Percentiles rank a stretch among this genome's conserved stretches.
These are phyloP conservation scores for Nidularia pulvinata DNA, from an alignment of 768 basidiomycete genomes.

Conservation along the genomic window DNA sequence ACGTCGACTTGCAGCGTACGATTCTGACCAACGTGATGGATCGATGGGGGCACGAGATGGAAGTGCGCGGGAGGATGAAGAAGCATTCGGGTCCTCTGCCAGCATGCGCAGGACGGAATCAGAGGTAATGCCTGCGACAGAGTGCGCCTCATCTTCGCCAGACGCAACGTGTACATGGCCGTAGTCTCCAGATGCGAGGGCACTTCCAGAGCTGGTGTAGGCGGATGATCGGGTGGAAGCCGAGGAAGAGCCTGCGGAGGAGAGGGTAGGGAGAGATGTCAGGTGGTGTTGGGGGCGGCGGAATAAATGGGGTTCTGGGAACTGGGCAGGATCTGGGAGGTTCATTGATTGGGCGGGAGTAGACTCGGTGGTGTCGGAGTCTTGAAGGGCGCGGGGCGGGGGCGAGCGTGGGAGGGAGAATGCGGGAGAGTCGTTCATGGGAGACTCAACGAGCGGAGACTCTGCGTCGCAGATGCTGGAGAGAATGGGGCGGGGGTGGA, in stretches of 20 bases:
- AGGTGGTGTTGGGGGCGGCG: constrained; percentile 44
- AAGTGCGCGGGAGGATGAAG: constrained; percentile 39
- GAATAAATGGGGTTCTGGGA: constrained; percentile 73
- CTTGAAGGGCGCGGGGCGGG: constrained; percentile 31
- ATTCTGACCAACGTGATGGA: constrained; percentile 73
- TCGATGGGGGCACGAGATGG: constrained; percentile 56
- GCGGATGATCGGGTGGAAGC: constrained; percentile 77
- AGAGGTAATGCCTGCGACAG: constrained; percentile 60
- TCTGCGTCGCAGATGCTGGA: constrained; percentile 4
- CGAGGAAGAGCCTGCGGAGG: constrained; percentile 70
- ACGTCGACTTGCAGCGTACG: constrained; percentile 59
- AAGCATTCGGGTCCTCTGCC: constrained; percentile 45
- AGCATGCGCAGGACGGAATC: constrained; percentile 67
- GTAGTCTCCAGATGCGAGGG: constrained; percentile 58
- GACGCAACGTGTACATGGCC: constrained; percentile 67
- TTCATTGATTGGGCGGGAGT: constrained; percentile 32
- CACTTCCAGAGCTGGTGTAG: constrained; percentile 73
- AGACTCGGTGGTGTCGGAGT: constrained; percentile 42
- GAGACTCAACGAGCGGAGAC: neutral
- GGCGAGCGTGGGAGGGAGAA: constrained; percentile 18
- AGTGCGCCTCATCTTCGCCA: constrained; percentile 52
- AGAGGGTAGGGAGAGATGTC: constrained; percentile 54
- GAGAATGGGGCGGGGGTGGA: neutral
- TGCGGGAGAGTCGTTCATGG: constrained; percentile 5
- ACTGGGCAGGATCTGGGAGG: constrained; percentile 65